Evolutionary conservation across 2,329 filamentous ascomycete genomes (phyloP), one percentile per base, ranked within the genome.

Genomic region (Penicillium sp.): DNA sequence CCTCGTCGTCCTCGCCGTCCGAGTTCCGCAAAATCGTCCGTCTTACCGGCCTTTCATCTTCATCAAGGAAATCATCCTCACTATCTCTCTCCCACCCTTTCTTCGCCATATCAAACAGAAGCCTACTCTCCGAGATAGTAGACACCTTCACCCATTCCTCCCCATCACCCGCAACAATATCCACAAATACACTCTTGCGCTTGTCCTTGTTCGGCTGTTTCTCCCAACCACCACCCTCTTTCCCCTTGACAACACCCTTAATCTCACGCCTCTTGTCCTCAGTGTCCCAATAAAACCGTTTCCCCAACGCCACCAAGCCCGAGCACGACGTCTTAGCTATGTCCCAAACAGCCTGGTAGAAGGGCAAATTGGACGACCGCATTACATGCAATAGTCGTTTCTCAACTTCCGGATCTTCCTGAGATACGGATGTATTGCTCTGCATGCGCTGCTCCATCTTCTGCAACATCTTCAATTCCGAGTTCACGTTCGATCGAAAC

Each of bases 71-170:
- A n/a, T 77, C 73, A 9, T 77, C 75, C 40, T 78, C 57, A 41
- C 46, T 73, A 47, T 71, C 73, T 38, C 66, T 67, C 56, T 81
- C 79, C 78, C 82, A 86, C 9, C 84, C 83, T 50, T 83, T 77
- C 64, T 86, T 85, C 3, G 85, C 84, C 55, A 87, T 76, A 57
- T 88, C 84, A 61, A 84, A 84, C 15, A 87, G 67, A 27, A 88
- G 69, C 44, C 83, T 75, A 50, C 77, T 81, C 55, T 85, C 79
- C 0, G 81, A 84, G 23, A 85, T 72, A 4, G 82, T 84, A 4
- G 81, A 86, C 1, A 88, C 79, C 64, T 87, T 87, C 46, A 84
- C 77, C 85, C 84, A 88, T 59, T 82, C 77, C 49, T 76, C 68
- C 9, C 84, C 84, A 63, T 81, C 77, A 48, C 81, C 73, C 1